phyloP scores from a whole-genome alignment of 208 protist genomes.

The Trypanosoma brucei region DNA sequence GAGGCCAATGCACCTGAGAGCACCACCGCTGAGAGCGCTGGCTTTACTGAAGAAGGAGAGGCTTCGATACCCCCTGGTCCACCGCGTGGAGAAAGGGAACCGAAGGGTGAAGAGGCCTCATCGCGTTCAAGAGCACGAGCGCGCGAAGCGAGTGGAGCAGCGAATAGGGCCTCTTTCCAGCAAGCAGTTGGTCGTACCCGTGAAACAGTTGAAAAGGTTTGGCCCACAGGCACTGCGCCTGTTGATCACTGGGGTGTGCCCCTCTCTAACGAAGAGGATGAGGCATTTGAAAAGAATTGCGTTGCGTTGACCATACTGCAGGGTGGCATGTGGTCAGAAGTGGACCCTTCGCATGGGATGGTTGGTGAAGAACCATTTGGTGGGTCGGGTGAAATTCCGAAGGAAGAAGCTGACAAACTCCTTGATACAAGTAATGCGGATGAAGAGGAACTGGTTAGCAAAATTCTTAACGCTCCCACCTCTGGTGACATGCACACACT shows the following conservation, averaged over 20 bases:
- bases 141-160: no score
- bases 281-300: slow-evolving; percentile 74
- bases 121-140: no score
- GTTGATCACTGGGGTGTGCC: slow-evolving; percentile 53
- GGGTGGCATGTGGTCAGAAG: slow-evolving; percentile 9
- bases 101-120: no score
- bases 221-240: slow-evolving; percentile 15
- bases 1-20: no score
- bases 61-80: no score
- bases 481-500: neutral
- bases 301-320: slow-evolving; percentile 54
- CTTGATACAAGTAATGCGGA: neutral
- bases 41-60: no score
- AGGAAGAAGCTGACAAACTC: neutral
- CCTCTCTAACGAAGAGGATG: slow-evolving; percentile 29
- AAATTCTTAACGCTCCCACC: neutral
- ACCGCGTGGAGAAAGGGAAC: no score
- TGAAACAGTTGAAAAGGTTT: neutral
- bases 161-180: no score
- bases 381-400: neutral
- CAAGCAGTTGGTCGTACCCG: neutral
- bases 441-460: slow-evolving; percentile 9
- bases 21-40: no score
- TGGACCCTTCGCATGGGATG: neutral
- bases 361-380: neutral